Percentiles rank a stretch among this genome's conserved stretches.
Evolutionary conservation across 495 filamentous ascomycete genomes (phyloP).

Genomic region (Talaromyces proteolyticus): DNA sequence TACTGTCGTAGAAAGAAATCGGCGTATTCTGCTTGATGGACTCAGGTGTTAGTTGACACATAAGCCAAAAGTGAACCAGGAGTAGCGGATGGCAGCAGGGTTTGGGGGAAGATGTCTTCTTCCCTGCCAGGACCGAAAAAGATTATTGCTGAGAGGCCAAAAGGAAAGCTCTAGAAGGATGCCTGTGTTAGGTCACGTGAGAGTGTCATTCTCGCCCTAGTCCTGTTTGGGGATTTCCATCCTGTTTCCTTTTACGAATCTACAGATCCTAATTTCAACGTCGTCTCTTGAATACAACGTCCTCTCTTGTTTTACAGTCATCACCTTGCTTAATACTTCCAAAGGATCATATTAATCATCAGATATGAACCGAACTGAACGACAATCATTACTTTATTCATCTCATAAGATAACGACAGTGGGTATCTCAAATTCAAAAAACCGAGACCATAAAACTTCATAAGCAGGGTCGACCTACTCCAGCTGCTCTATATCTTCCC

Average conservation of each 20-base stretch:
- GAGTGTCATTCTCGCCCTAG: no score
- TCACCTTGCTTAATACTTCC: no score
- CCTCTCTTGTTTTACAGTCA: no score
- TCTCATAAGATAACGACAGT: slow-evolving; percentile 9
- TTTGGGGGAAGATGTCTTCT: not conserved
- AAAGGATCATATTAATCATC: no score
- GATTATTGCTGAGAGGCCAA: slow-evolving; percentile 5
- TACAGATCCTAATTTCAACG: no score
- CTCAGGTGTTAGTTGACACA: not conserved
- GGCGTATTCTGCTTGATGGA: no score
- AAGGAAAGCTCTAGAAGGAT: slow-evolving; percentile 44
- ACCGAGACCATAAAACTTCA: slow-evolving; percentile 10
- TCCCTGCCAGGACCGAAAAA: not conserved
- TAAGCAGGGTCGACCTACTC: slow-evolving; percentile 24
- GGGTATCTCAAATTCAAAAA: slow-evolving; percentile 19
- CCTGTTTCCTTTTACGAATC: no score
- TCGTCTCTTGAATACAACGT: no score
- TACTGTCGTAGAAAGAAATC: not conserved
- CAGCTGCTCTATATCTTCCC: slow-evolving; percentile 58
- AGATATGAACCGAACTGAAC: no score
- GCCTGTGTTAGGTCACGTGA: slow-evolving; percentile 20
- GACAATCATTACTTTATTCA: no score
- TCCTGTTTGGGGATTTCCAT: no score
- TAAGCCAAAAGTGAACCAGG: no score
- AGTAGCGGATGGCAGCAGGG: not conserved